Conservation (phyloP, 2,329 filamentous ascomycete genomes). For the Nemania serpens region DNA sequence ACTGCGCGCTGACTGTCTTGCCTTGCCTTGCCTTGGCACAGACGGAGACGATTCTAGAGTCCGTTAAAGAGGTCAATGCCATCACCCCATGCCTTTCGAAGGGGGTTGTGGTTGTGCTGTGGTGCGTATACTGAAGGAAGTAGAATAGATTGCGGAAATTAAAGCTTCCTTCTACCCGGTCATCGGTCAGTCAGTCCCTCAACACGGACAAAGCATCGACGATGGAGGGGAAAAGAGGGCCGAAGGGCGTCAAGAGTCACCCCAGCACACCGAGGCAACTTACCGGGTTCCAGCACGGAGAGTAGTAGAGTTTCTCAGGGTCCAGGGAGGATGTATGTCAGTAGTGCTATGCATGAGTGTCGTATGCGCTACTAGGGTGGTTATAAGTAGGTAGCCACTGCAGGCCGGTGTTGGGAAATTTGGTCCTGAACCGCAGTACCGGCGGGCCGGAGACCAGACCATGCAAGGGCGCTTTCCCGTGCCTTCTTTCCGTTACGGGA, state of each 20-base stretch:
- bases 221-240: neutral
- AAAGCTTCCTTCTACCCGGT: neutral
- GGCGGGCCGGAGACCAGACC: neutral
- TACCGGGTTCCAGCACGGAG: neutral
- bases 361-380: no score
- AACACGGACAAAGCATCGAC: neutral
- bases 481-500: no score
- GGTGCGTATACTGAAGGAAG: neutral
- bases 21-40: neutral
- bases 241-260: neutral
- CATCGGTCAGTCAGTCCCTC: no score
- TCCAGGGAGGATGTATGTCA: neutral
- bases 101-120: no score
- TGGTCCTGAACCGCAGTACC: neutral
- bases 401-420: no score
- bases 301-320: neutral
- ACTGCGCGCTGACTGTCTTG: slow-evolving; percentile 18
- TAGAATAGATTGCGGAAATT: slow-evolving; percentile 10
- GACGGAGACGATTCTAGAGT: slow-evolving; percentile 28
- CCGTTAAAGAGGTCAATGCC: slow-evolving; percentile 25
- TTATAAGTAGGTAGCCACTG: no score
- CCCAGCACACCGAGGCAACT: neutral
- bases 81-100: neutral
- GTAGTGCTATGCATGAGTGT: no score
- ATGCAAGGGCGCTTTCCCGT: neutral